phyloP scores from a whole-genome alignment of 2,329 filamentous ascomycete species.

The Clonostachys sp. region DNA sequence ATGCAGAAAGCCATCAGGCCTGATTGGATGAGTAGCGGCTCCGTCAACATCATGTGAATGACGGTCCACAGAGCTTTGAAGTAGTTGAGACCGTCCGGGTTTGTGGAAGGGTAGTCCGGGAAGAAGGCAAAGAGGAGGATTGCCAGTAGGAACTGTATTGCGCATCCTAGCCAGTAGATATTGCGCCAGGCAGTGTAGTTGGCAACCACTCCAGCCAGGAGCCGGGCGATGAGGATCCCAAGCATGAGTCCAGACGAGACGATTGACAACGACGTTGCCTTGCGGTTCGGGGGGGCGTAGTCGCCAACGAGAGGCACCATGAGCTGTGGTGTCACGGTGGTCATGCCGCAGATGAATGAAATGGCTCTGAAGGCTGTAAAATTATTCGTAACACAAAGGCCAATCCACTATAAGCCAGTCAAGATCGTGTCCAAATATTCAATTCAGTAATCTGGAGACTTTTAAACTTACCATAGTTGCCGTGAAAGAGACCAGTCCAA shows the following conservation, averaged over 20 bases:
- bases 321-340: conserved; percentile 73
- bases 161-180: conserved; percentile 76
- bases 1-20: conserved; percentile 62
- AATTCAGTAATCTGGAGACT: background rate
- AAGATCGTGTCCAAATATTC: background rate
- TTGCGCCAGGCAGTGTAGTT: conserved; percentile 71
- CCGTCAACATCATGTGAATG: conserved; percentile 53
- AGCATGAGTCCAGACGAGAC: conserved; percentile 72
- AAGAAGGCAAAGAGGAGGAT: conserved; percentile 65
- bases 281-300: conserved; percentile 64
- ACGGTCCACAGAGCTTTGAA: conserved; percentile 62
- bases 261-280: conserved; percentile 67
- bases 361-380: conserved; percentile 64
- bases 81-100: conserved; percentile 61
- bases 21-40: conserved; percentile 67
- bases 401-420: conserved; percentile 49
- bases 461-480: conserved; percentile 53
- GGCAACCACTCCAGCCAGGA: conserved; percentile 71
- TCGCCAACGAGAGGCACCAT: conserved; percentile 81
- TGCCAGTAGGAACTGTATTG: conserved; percentile 64
- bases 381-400: conserved; percentile 62
- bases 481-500: conserved; percentile 63
- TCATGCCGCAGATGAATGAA: conserved; percentile 70
- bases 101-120: conserved; percentile 77
- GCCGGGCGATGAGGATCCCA: conserved; percentile 70